These are phyloP conservation scores for Candida ovalis DNA, from an alignment of 805 yeast genomes.

Conservation along the genomic window DNA sequence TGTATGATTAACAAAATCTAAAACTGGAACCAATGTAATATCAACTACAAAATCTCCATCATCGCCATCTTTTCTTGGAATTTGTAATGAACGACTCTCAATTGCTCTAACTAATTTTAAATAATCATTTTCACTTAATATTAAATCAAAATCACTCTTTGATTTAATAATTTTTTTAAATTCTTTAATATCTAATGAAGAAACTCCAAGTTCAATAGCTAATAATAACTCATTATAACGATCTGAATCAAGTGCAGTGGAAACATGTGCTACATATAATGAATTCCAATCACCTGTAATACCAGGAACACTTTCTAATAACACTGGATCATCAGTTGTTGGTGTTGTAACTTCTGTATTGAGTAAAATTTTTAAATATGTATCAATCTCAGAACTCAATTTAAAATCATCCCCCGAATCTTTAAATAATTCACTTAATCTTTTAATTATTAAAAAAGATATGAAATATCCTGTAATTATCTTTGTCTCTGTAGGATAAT, in stretches of 20 bases:
- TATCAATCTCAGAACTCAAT: conserved; percentile 12
- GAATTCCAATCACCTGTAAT: conserved; percentile 9
- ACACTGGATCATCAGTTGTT: conserved; percentile 24
- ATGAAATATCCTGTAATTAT: conserved; percentile 25
- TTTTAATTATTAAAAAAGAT: conserved; percentile 10
- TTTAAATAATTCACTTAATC: neutral
- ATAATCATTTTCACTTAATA: conserved; percentile 9
- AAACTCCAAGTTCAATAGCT: conserved; percentile 16
- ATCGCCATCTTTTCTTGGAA: conserved; percentile 41
- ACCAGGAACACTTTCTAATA: conserved; percentile 18
- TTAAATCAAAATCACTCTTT: neutral
- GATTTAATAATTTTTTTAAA: too few species aligned
- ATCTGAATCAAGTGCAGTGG: neutral
- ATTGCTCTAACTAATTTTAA: conserved; percentile 38
- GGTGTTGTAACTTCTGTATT: conserved; percentile 31
- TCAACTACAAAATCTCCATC: conserved; percentile 43
- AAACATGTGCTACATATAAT: conserved; percentile 6
- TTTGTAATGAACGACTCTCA: conserved; percentile 58
- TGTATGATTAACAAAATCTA: conserved; percentile 66
- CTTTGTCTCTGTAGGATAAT: conserved; percentile 20
- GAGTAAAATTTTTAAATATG: conserved; percentile 33
- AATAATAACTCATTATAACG: neutral
- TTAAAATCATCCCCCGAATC: neutral
- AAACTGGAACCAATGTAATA: conserved; percentile 57
- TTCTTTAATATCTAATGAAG: too few species aligned